These are phyloP conservation scores for Pseudogymnoascus sp. DNA, from an alignment of 2,329 filamentous ascomycete species.

Conservation along the genomic window DNA sequence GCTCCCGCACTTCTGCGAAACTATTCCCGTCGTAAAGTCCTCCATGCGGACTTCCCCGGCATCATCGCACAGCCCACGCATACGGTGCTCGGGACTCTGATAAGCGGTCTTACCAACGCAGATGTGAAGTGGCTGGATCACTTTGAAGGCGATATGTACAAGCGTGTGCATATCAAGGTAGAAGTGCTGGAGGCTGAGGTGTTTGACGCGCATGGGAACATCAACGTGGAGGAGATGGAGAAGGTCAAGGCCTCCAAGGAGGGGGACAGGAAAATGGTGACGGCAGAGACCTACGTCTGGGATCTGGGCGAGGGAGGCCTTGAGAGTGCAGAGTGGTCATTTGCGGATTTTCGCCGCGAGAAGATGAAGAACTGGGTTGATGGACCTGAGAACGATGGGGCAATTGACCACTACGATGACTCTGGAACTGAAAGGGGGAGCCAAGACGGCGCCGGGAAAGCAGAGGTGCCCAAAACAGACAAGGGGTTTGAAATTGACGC, in stretches of 20 bases:
- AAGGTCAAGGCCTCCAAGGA: conserved; percentile 14
- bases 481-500: neutral
- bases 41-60: conserved; percentile 69
- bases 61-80: conserved; percentile 52
- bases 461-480: neutral
- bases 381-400: conserved; percentile 20
- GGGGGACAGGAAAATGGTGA: conserved; percentile 41
- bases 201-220: conserved; percentile 23
- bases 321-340: conserved; percentile 79
- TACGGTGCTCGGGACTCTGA: conserved; percentile 66
- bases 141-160: conserved; percentile 61
- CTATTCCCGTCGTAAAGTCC: conserved; percentile 65
- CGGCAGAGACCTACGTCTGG: conserved; percentile 61
- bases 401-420: neutral
- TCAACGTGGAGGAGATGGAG: conserved; percentile 11
- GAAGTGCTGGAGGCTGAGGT: conserved; percentile 33
- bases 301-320: conserved; percentile 40
- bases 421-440: neutral
- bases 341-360: conserved; percentile 69
- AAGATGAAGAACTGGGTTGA: conserved; percentile 51
- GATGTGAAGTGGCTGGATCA: conserved; percentile 69
- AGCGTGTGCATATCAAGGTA: conserved; percentile 45
- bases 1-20: conserved; percentile 67
- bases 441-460: neutral
- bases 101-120: conserved; percentile 67